Conservation (phyloP, 768 basidiomycete species). For the Pleurotus citrinopileatus region DNA sequence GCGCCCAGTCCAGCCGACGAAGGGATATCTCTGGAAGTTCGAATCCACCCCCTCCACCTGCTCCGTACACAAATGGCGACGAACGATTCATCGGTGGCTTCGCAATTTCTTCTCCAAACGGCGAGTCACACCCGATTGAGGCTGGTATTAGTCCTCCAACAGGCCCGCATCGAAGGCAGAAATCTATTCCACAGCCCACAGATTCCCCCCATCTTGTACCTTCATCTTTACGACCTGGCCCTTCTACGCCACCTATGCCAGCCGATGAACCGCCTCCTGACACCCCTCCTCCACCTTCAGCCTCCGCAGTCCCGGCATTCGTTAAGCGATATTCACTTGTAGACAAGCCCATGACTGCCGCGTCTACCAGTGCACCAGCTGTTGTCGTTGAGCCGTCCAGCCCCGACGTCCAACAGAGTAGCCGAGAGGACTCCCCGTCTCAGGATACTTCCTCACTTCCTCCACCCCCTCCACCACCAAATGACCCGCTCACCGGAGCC, state of each 20-base stretch:
- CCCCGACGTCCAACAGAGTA: slow-evolving; percentile 27
- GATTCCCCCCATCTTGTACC: slow-evolving; percentile 15
- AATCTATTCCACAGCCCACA: slow-evolving; percentile 11
- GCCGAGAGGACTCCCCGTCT: slow-evolving; percentile 22
- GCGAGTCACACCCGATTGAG: slow-evolving; percentile 17
- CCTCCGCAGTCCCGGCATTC: slow-evolving; percentile 53
- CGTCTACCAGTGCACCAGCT: slow-evolving; percentile 38
- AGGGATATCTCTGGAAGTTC: slow-evolving; percentile 20
- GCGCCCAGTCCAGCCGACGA: slow-evolving; percentile 37
- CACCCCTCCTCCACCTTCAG: slow-evolving; percentile 21
- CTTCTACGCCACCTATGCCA: slow-evolving; percentile 16
- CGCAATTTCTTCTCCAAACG: slow-evolving; percentile 17
- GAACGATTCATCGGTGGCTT: slow-evolving; percentile 56
- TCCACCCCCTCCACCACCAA: slow-evolving; percentile 36
- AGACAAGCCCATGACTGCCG: slow-evolving; percentile 56
- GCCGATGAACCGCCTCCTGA: slow-evolving; percentile 8
- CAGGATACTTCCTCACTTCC: slow-evolving; percentile 19
- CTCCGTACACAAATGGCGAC: slow-evolving; percentile 24
- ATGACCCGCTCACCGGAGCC: slow-evolving; percentile 44
- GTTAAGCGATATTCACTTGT: slow-evolving; percentile 80
- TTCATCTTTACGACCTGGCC: slow-evolving; percentile 18
- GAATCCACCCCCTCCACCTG: neutral
- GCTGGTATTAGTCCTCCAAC: neutral
- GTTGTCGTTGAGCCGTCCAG: slow-evolving; percentile 55
- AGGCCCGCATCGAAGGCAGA: slow-evolving; percentile 18